Evolutionary conservation across 257 asterid genomes (phyloP).

Genomic region (Solanum piurae): DNA sequence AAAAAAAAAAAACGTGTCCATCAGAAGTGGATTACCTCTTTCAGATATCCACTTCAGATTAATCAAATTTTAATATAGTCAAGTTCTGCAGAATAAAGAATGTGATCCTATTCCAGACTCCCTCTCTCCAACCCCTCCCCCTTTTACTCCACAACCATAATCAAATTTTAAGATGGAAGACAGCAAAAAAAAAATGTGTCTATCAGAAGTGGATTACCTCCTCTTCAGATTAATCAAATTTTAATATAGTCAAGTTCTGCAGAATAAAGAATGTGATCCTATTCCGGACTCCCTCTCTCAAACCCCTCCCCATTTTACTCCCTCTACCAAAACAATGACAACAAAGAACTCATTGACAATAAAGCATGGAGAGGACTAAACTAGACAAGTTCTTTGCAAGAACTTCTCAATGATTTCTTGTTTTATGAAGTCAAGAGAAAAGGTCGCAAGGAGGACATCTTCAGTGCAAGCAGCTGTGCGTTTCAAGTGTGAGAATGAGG

Average conservation of each 20-base stretch:
- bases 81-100: background rate
- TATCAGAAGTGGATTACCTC: background rate
- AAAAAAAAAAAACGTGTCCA: background rate
- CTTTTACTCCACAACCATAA: background rate
- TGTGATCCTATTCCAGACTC: background rate
- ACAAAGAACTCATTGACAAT: background rate
- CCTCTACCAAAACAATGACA: background rate
- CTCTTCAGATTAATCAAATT: background rate
- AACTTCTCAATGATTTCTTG: background rate
- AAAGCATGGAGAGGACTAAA: background rate
- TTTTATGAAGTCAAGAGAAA: background rate
- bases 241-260: background rate
- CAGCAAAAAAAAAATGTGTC: background rate
- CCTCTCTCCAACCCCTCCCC: background rate
- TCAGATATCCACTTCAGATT: background rate
- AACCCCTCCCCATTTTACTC: background rate
- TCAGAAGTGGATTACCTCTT: background rate
- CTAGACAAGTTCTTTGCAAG: background rate
- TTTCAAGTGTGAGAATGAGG: background rate
- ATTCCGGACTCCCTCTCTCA: background rate
- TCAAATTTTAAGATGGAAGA: too few relatives aligned
- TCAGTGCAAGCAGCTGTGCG: background rate
- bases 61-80: background rate
- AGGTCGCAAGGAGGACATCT: background rate
- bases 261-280: background rate